Base-by-base conservation (phyloP, 441 rosid species). In the Daphne laureola region DNA sequence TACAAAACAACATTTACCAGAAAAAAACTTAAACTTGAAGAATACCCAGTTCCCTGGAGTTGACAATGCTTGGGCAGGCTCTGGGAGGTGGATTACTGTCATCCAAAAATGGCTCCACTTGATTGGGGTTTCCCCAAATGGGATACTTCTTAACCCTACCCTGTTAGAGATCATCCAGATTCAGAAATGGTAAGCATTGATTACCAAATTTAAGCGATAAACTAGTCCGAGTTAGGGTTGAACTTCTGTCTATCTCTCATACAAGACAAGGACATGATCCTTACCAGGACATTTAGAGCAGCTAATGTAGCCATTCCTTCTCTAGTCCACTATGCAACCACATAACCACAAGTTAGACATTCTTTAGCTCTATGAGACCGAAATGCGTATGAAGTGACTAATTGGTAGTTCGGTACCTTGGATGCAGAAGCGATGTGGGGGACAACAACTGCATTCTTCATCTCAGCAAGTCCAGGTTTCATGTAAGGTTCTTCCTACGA, bases 351-450 rank as follows among this genome's bases (percentile, higher is more conserved):
- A 48, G 35, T 17, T 12, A 54, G 52, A 54, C 3, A n/a, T 31
- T 31, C 15, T 15, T 12, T 16, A 47, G 12, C 26, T 17, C 50
- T 47, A 11, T 7, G 11, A 9, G 38, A 31, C 38, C 7, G 9
- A 31, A 31, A 31, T 31, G 8, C 9, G 7, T 31, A 9, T 31
- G 11, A 7, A 31, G 11, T 31, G 2, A 9, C 4, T 31, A 9
- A 31, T 9, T 31, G 38, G 38, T 31, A 31, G 17, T 53, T 13
- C 26, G 14, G 38, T 69, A 86, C 98, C 96, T 91, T 91, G 62
- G 98, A 91, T 62, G 95, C 96, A 46, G 98, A 91, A 67, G 98
- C 96, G 64, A 88, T 88, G 69, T 88, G 98, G 61, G 96, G 96
- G 43, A 91, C 95, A 23, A 91, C 75, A 21, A 88, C 64, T 4